Evolutionary conservation across 768 basidiomycete genomes (phyloP).

Genomic region (Phallus indusiatus): DNA sequence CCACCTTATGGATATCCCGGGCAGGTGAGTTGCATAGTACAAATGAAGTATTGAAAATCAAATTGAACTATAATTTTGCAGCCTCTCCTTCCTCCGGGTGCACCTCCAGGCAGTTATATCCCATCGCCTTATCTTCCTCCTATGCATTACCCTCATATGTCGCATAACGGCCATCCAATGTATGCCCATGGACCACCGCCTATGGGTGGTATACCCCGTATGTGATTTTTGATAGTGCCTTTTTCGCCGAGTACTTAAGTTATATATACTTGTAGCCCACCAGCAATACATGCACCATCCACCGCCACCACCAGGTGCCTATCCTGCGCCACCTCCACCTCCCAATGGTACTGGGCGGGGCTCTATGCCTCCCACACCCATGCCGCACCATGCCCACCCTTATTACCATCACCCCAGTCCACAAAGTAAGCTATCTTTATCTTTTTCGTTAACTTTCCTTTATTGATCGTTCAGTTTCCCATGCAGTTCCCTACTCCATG

Average conservation of each 20-base stretch:
- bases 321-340: constrained; percentile 67
- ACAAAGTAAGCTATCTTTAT: constrained; percentile 46
- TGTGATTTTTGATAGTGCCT: constrained; percentile 21
- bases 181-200: constrained; percentile 52
- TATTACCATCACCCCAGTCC: constrained; percentile 81
- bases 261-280: constrained; percentile 35
- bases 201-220: constrained; percentile 86
- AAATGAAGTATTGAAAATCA: background rate
- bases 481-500: constrained; percentile 83
- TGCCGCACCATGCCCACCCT: constrained; percentile 76
- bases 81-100: constrained; percentile 42
- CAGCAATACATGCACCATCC: constrained; percentile 62
- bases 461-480: constrained; percentile 49
- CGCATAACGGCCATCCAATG: constrained; percentile 72
- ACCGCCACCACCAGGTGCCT: constrained; percentile 63
- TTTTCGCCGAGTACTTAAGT: constrained; percentile 4
- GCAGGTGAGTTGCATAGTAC: constrained; percentile 40
- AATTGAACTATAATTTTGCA: constrained; percentile 5
- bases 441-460: constrained; percentile 21
- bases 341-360: constrained; percentile 74
- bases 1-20: constrained; percentile 70
- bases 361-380: constrained; percentile 88
- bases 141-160: constrained; percentile 81
- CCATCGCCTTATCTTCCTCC: constrained; percentile 75
- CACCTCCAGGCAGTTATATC: constrained; percentile 71